These are phyloP conservation scores for Neurospora sp. DNA, from an alignment of 495 filamentous ascomycete genomes.

Conservation along the genomic window DNA sequence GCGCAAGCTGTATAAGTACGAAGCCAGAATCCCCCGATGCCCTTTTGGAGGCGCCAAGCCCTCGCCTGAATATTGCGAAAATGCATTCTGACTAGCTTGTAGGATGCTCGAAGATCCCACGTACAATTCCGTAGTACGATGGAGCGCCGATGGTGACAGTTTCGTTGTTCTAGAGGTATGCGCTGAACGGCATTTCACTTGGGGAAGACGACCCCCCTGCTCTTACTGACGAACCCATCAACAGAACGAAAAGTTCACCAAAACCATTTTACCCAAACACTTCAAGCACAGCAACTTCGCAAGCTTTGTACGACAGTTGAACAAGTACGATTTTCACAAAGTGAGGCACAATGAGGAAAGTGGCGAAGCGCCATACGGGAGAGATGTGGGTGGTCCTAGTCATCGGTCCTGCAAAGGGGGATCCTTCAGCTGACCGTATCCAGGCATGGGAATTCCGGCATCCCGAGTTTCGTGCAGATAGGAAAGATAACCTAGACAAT, in stretches of 20 bases:
- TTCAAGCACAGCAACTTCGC: conserved; percentile 99
- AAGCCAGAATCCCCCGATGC: conserved; percentile 18
- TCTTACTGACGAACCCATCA: neutral
- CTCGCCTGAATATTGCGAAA: neutral
- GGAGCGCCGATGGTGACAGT: conserved; percentile 89
- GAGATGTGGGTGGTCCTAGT: conserved; percentile 55
- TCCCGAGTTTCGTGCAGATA: conserved; percentile 90
- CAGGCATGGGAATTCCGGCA: conserved; percentile 98
- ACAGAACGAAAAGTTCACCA: conserved; percentile 97
- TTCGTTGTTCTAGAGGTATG: conserved; percentile 95
- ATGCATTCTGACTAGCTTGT: conserved; percentile 20
- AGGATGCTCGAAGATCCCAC: conserved; percentile 97
- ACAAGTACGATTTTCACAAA: conserved; percentile 99
- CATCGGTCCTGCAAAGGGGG: neutral
- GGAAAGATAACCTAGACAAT: conserved; percentile 93
- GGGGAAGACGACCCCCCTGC: conserved; percentile 1
- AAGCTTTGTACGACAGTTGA: conserved; percentile 95
- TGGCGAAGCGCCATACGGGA: conserved; percentile 81
- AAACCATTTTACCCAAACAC: conserved; percentile 92
- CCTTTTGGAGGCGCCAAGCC: neutral
- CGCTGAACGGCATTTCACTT: conserved; percentile 2
- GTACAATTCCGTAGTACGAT: conserved; percentile 86
- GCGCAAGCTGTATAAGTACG: conserved; percentile 94
- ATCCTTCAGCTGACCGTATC: conserved; percentile 12
- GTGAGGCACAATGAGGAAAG: conserved; percentile 94